Evolutionary conservation across 768 basidiomycete genomes (phyloP).

Genomic region (Zangia roseola): DNA sequence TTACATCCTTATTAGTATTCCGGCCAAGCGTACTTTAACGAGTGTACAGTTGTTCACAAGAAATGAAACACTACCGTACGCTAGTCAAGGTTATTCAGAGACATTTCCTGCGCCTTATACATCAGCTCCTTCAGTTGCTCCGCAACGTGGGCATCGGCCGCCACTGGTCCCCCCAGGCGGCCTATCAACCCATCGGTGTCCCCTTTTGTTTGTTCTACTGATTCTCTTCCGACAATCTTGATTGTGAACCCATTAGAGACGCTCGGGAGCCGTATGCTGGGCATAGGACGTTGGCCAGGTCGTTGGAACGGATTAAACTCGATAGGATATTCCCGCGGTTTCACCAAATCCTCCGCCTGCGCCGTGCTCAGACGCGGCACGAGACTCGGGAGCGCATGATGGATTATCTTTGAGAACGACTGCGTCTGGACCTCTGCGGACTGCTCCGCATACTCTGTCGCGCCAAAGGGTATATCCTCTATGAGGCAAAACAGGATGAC

Average conservation of each 20-base stretch:
- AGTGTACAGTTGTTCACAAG: background rate
- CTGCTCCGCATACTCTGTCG: slow-evolving; percentile 38
- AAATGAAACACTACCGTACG: background rate
- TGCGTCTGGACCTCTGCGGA: slow-evolving; percentile 33
- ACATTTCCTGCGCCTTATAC: slow-evolving; percentile 15
- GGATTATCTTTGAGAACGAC: slow-evolving; percentile 30
- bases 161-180: background rate
- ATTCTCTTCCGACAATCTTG: slow-evolving; percentile 23
- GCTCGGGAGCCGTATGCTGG: slow-evolving; percentile 28
- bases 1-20: no score
- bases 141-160: background rate
- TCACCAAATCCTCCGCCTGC: slow-evolving; percentile 23
- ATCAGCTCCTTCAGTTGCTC: slow-evolving; percentile 12
- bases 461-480: slow-evolving; percentile 32
- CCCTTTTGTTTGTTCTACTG: background rate
- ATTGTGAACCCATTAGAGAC: slow-evolving; percentile 34
- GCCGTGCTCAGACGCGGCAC: slow-evolving; percentile 21
- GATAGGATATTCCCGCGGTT: slow-evolving; percentile 29
- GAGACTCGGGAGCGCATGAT: slow-evolving; percentile 24
- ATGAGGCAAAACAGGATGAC: slow-evolving; percentile 33
- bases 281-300: slow-evolving; percentile 31
- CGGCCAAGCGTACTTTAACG: no score
- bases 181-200: background rate
- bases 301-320: slow-evolving; percentile 34
- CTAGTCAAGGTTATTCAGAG: slow-evolving; percentile 31